These are phyloP conservation scores for Anisodus acutangulus DNA, from an alignment of 257 asterid genomes.

Conservation along the genomic window DNA sequence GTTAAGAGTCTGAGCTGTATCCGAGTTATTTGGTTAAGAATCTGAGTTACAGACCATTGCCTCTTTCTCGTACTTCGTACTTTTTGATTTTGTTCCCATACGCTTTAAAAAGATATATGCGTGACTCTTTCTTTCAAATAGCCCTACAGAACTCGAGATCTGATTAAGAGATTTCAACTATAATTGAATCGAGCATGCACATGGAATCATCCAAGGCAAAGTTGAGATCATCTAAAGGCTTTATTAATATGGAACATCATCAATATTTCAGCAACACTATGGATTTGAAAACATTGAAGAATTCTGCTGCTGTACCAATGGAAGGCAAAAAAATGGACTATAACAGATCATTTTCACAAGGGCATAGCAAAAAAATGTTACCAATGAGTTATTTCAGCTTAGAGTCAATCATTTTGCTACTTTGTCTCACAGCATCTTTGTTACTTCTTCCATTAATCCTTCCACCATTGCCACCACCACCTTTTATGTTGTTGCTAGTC, in stretches of 20 bases:
- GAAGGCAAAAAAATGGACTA: conserved; percentile 23
- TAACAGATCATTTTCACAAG: conserved; percentile 28
- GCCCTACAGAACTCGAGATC: not conserved
- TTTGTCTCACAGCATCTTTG: conserved; percentile 62
- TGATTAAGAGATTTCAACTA: not conserved
- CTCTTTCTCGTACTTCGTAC: too few species aligned
- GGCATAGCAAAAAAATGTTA: conserved; percentile 41
- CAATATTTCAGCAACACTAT: conserved; percentile 30
- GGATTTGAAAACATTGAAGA: conserved; percentile 35
- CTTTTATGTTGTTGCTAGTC: conserved; percentile 62
- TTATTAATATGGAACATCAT: conserved; percentile 20
- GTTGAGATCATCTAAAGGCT: not conserved
- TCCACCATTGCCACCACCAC: conserved; percentile 93
- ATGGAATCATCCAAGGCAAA: conserved; percentile 13
- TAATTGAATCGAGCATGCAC: not conserved
- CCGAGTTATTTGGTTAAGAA: too few species aligned
- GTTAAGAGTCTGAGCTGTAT: too few species aligned
- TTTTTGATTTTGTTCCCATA: too few species aligned
- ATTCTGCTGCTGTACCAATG: not conserved
- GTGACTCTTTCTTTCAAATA: too few species aligned
- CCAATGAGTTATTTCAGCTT: conserved; percentile 51
- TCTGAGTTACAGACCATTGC: too few species aligned
- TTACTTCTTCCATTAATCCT: conserved; percentile 68
- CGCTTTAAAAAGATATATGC: too few species aligned
- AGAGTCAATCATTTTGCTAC: conserved; percentile 56